Percentiles rank a stretch among this genome's conserved stretches.
phyloP scores from a whole-genome alignment of 2,329 filamentous ascomycete genomes.

The Aspergillus vadensis region DNA sequence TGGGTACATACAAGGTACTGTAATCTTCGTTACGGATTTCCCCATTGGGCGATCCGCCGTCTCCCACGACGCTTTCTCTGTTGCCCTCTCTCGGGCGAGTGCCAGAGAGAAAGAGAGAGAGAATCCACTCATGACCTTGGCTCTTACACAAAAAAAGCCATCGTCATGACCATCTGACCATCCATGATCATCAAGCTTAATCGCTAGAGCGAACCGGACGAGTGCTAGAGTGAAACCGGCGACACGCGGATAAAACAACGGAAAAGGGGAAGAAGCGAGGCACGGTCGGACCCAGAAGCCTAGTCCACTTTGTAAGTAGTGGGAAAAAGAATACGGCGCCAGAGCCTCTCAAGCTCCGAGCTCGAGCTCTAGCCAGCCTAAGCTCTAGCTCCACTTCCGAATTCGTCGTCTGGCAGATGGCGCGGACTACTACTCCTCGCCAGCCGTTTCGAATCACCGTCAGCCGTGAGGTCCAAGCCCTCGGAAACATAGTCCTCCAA shows the following conservation, averaged over 20 bases:
- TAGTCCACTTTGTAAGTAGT: not conserved
- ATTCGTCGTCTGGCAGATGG: conserved; percentile 11
- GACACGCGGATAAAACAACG: not conserved
- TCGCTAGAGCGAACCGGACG: not conserved
- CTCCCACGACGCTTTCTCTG: too few relatives aligned
- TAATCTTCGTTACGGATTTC: conserved; percentile 14
- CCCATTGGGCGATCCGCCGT: conserved; percentile 16
- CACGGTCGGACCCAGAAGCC: not conserved
- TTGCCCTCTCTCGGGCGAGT: not conserved
- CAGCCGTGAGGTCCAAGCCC: conserved; percentile 23
- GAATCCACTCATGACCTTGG: not conserved
- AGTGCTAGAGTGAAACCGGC: not conserved
- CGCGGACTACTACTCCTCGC: conserved; percentile 10
- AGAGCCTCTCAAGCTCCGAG: not conserved
- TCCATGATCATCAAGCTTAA: conserved; percentile 18
- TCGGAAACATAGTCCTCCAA: conserved; percentile 20
- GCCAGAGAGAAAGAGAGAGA: not conserved
- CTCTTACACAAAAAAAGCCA: not conserved
- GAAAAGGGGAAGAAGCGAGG: not conserved
- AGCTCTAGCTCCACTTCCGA: conserved; percentile 11
- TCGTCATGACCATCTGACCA: conserved; percentile 1
- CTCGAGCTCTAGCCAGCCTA: not conserved
- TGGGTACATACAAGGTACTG: not conserved
- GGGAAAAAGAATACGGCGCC: not conserved
- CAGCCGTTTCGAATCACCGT: conserved; percentile 12